A percentile compares a stretch with the other conserved stretches of the same genome.
Conservation (phyloP, 805 yeast genomes). For the Cyberlindnera mississippiensis region DNA sequence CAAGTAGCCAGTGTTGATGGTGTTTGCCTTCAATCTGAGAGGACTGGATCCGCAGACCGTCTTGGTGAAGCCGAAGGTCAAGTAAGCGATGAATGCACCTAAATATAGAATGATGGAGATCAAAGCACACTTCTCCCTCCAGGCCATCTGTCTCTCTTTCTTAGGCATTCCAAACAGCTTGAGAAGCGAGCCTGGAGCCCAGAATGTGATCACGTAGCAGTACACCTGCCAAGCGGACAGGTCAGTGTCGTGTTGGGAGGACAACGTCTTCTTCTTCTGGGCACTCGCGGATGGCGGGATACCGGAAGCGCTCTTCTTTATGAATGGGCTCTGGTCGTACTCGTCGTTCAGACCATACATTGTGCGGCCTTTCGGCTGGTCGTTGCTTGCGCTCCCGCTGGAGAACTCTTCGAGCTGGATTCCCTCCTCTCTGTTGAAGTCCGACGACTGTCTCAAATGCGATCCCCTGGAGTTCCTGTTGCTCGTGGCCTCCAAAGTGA, state of each 20-base stretch:
- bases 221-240: slow-evolving; percentile 71
- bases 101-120: slow-evolving; percentile 67
- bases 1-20: slow-evolving; percentile 57
- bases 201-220: slow-evolving; percentile 78
- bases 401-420: slow-evolving; percentile 23
- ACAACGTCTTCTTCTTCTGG: slow-evolving; percentile 11
- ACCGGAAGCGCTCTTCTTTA: slow-evolving; percentile 11
- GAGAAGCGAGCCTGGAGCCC: slow-evolving; percentile 83
- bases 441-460: slow-evolving; percentile 6
- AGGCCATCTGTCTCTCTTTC: slow-evolving; percentile 84
- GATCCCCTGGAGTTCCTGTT: slow-evolving; percentile 16
- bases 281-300: slow-evolving; percentile 5
- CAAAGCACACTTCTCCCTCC: slow-evolving; percentile 94
- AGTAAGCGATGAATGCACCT: slow-evolving; percentile 76
- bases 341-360: slow-evolving; percentile 63
- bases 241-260: slow-evolving; percentile 2
- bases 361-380: slow-evolving; percentile 39
- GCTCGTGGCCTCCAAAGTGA: slow-evolving; percentile 17
- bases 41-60: slow-evolving; percentile 60
- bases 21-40: slow-evolving; percentile 52
- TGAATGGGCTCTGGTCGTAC: slow-evolving; percentile 26
- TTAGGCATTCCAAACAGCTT: slow-evolving; percentile 71
- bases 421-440: slow-evolving; percentile 11
- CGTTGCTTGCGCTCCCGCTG: slow-evolving; percentile 3
- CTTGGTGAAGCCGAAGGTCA: slow-evolving; percentile 86